Evolutionary conservation across 345 rosid species (phyloP).

Genomic region (Viola odorata): DNA sequence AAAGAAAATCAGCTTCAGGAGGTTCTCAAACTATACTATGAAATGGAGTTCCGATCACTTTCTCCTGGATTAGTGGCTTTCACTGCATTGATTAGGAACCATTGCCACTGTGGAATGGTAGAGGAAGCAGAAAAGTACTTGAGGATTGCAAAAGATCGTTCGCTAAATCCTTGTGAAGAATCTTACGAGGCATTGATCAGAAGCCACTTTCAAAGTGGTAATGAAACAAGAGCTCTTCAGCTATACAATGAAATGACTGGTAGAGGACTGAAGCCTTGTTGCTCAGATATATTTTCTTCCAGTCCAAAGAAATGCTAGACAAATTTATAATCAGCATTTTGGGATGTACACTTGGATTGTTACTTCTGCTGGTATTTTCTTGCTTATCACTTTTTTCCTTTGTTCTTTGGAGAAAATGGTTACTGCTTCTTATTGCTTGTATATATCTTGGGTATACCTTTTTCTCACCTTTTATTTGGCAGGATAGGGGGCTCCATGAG

Average conservation of each 20-base stretch:
- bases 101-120: slow-evolving; percentile 42
- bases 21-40: slow-evolving; percentile 59
- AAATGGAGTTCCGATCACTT: slow-evolving; percentile 51
- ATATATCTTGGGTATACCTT: too few species aligned
- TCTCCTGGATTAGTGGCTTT: slow-evolving; percentile 36
- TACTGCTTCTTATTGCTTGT: too few species aligned
- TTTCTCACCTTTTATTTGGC: too few species aligned
- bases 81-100: slow-evolving; percentile 37
- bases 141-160: slow-evolving; percentile 35
- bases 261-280: slow-evolving; percentile 20
- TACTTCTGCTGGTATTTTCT: too few species aligned
- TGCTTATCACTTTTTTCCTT: too few species aligned
- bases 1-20: slow-evolving; percentile 41
- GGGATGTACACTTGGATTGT: too few species aligned
- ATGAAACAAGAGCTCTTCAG: slow-evolving; percentile 25
- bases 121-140: slow-evolving; percentile 54
- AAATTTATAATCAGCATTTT: too few species aligned
- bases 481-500: too few species aligned
- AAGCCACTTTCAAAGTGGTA: slow-evolving; percentile 25
- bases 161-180: slow-evolving; percentile 27
- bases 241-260: slow-evolving; percentile 43
- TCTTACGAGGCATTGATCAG: slow-evolving; percentile 37
- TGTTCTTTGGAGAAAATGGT: too few species aligned
- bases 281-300: too few species aligned
- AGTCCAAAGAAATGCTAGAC: too few species aligned